Base-by-base conservation (phyloP, 169 alveolate species). In the Cardiosporidium cionae region DNA sequence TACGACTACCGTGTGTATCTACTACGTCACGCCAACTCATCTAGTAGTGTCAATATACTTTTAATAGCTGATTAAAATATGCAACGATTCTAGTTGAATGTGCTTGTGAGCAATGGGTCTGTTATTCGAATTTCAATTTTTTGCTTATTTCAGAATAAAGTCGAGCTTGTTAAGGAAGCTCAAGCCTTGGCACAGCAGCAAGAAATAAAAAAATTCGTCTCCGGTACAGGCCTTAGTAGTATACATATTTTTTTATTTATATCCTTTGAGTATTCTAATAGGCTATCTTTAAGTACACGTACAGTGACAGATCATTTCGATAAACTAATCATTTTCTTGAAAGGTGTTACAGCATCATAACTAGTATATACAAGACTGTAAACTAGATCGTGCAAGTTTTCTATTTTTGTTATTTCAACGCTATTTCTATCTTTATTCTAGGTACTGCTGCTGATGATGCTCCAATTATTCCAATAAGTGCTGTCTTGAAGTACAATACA, bases 401-500 rank as follows among this genome's bases (percentile, higher is more conserved):
- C n/a, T n/a, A n/a, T 7, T 27, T 3, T 58, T 35, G 25, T 29
- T 32, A 32, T 37, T 53, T 32, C 33, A 2, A 22, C 9, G 78
- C 72, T 79, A 82, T 82, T 65, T 80, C 83, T 74, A 76, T 78
- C 65, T 89, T 86, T 80, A 90, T 90, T 6, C 37, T 80, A 64
- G 97, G 96, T 37, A 96, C 99, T 3, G 94, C 96, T 16, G 99
- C 99, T 7, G 98, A 96, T 74, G 91, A 90, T 76, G 96, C 99
- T 1, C 99, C 99, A 3, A 95, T 97, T 65, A 94, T 97, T 44
- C 99, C 99, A 1, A 92, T 96, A 37, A 77, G 91, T 32, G 96
- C 37, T 0, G 97, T 96, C 82, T 84, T 96, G 79, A 92, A 93
- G 90, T 96, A 92, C 92, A 96, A 96, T 89, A 90, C 97, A 62